Evolutionary conservation across 306 rosid genomes (phyloP), one percentile per base, ranked within the genome.

Genomic region (Dicorynia guianensis): DNA sequence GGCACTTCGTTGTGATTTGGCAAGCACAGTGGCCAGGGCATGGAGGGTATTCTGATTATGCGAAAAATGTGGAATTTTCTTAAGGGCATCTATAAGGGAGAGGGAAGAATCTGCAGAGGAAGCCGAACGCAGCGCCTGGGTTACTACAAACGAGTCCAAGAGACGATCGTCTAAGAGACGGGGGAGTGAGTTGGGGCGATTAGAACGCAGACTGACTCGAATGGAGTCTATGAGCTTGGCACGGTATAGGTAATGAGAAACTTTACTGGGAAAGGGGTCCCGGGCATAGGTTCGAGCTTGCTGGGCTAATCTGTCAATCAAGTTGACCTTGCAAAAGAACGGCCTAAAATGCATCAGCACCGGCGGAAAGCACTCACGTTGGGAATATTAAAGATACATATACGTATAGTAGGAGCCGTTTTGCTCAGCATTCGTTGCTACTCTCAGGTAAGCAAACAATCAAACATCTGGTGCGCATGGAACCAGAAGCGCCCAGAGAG

Each of bases 101-200:
- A 93, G 85, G 3, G 96, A 94, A 47, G 97, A 82, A 71, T 84
- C 92, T 18, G 90, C 89, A 25, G 89, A 85, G 36, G 97, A 94
- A 1, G 96, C 89, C 25, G 89, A 88, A 25, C 97, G 91, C 20
- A 90, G 73, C 11, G 91, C 94, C 3, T 88, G 90, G 54, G 96
- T 87, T 63, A 84, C 83, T 0, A 90, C 91, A 25, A 88, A 93
- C 35, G 93, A 84, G 76, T 90, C 97, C 1, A 88, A 73, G 52
- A 82, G 86, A 8, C 87, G 80, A 70, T 87, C 82, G 42, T 66
- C 85, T 61, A 86, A 48, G 66, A 84, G 69, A 69, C 70, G 48
- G 12, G 77, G 42, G 38, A 93, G 93, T 0, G 93, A 84, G 72
- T 50, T 75, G 53, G 86, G 77, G 34, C 72, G 48, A 49, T 38